Conservation (phyloP, 2,329 filamentous ascomycete species). For the Akanthomyces dipterigenus region DNA sequence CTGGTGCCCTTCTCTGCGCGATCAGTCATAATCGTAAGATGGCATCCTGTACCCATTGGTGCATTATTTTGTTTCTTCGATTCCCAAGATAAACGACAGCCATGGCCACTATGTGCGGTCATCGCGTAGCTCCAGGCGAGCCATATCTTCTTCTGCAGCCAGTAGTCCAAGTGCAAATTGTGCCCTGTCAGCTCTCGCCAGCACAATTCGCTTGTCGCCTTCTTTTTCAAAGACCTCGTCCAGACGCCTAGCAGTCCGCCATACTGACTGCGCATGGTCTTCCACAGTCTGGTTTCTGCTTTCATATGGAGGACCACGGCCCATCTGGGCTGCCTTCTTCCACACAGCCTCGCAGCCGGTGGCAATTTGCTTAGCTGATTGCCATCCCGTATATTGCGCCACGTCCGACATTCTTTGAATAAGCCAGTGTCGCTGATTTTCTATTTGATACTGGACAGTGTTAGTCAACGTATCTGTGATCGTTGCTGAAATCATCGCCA, state of each 20-base stretch:
- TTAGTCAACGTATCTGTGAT: slow-evolving; percentile 15
- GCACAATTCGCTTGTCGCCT: slow-evolving; percentile 42
- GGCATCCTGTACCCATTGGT: background rate
- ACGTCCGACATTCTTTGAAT: slow-evolving; percentile 69
- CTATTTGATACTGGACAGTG: slow-evolving; percentile 54
- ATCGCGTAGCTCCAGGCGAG: slow-evolving; percentile 50
- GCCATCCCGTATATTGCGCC: slow-evolving; percentile 77
- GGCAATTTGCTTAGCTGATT: slow-evolving; percentile 74
- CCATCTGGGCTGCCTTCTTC: slow-evolving; percentile 66
- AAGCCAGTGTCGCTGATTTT: slow-evolving; percentile 69
- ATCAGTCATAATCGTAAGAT: background rate
- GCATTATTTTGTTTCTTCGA: background rate
- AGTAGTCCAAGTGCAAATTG: slow-evolving; percentile 75
- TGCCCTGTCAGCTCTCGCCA: slow-evolving; percentile 56
- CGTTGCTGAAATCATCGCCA: background rate
- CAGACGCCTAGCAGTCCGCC: slow-evolving; percentile 44
- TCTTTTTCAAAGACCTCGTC: slow-evolving; percentile 42
- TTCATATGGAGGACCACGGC: slow-evolving; percentile 56
- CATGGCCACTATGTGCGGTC: slow-evolving; percentile 11
- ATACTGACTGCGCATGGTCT: slow-evolving; percentile 30
- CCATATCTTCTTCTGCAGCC: slow-evolving; percentile 69
- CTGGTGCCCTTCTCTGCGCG: background rate
- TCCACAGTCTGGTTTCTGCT: slow-evolving; percentile 24
- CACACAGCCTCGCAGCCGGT: slow-evolving; percentile 79
- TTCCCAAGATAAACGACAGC: background rate